Evolutionary conservation across 2,329 filamentous ascomycete species (phyloP).

Genomic region (Hypoxylon sp.): DNA sequence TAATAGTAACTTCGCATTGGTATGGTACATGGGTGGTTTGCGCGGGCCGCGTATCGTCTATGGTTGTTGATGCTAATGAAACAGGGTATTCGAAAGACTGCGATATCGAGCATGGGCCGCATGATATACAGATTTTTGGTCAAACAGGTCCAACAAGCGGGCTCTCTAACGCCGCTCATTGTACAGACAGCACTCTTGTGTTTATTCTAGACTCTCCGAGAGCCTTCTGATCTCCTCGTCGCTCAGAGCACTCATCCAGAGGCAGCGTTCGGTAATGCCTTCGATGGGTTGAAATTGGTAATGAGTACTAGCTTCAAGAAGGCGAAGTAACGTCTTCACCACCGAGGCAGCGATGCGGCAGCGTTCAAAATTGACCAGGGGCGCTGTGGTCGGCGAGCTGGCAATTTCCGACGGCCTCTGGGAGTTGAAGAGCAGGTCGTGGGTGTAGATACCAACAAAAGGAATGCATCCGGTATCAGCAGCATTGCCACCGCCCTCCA

Average conservation of each 20-base stretch:
- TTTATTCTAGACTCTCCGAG: conserved; percentile 64
- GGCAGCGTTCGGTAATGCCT: conserved; percentile 81
- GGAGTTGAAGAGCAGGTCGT: conserved; percentile 85
- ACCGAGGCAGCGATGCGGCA: conserved; percentile 81
- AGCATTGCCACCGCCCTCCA: conserved; percentile 73
- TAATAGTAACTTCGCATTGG: conserved; percentile 34
- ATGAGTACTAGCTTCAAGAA: conserved; percentile 82
- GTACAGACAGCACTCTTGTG: conserved; percentile 8
- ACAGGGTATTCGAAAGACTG: conserved; percentile 39
- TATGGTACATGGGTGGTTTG: conserved; percentile 41
- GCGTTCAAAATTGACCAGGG: conserved; percentile 85
- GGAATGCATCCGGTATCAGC: conserved; percentile 81
- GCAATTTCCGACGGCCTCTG: conserved; percentile 82
- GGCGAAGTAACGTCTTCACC: conserved; percentile 81
- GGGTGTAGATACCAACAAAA: conserved; percentile 86
- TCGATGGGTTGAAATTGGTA: conserved; percentile 82
- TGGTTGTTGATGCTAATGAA: conserved; percentile 41
- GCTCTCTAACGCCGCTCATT: neutral
- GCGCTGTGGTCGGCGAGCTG: conserved; percentile 73
- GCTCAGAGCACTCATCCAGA: conserved; percentile 84
- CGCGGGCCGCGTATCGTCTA: conserved; percentile 43
- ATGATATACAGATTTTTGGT: conserved; percentile 46
- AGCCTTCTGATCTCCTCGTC: conserved; percentile 78
- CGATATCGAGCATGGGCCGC: conserved; percentile 32
- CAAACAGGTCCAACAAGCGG: conserved; percentile 21